A percentile compares a stretch with the other conserved stretches of the same genome.
These are phyloP conservation scores for Crithidia bombi DNA, from an alignment of 208 protist genomes.

Conservation along the genomic window DNA sequence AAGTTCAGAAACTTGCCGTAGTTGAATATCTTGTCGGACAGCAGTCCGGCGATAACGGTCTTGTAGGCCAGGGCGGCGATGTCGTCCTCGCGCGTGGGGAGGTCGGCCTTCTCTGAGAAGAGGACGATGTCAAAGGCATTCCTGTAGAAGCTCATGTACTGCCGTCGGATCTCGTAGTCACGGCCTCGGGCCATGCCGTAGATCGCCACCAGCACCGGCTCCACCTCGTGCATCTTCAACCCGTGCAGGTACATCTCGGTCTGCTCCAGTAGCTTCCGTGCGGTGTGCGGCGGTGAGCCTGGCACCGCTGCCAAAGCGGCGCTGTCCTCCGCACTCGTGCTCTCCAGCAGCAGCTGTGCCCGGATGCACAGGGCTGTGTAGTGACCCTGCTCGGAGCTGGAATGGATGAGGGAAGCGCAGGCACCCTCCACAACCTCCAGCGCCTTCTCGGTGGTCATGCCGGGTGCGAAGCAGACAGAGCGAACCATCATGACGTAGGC, in stretches of 20 bases:
- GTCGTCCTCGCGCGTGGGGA: constrained; percentile 69
- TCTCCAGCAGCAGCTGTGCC: constrained; percentile 77
- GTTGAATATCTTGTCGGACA: constrained; percentile 88
- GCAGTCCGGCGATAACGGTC: constrained; percentile 75
- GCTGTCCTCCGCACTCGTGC: constrained; percentile 36
- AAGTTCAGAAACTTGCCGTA: constrained; percentile 88
- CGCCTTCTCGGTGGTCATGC: constrained; percentile 67
- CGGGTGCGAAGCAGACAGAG: constrained; percentile 71
- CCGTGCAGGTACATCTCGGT: constrained; percentile 66
- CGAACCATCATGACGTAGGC: constrained; percentile 86
- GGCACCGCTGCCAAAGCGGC: constrained; percentile 41
- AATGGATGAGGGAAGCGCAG: constrained; percentile 47
- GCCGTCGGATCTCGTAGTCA: constrained; percentile 83
- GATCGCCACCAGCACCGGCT: constrained; percentile 76
- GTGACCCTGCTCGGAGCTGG: constrained; percentile 53
- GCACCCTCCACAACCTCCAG: constrained; percentile 74
- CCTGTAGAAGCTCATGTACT: constrained; percentile 85
- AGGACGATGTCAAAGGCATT: constrained; percentile 86
- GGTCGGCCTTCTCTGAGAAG: constrained; percentile 77
- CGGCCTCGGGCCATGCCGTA: constrained; percentile 77
- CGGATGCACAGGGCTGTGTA: constrained; percentile 84
- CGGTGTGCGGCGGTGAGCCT: constrained; percentile 58
- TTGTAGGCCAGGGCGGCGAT: constrained; percentile 69
- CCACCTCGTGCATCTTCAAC: constrained; percentile 88
- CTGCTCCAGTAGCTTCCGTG: constrained; percentile 76